Evolutionary conservation across 2,329 filamentous ascomycete species (phyloP).

Genomic region (Torrubiellomyces zombiae): DNA sequence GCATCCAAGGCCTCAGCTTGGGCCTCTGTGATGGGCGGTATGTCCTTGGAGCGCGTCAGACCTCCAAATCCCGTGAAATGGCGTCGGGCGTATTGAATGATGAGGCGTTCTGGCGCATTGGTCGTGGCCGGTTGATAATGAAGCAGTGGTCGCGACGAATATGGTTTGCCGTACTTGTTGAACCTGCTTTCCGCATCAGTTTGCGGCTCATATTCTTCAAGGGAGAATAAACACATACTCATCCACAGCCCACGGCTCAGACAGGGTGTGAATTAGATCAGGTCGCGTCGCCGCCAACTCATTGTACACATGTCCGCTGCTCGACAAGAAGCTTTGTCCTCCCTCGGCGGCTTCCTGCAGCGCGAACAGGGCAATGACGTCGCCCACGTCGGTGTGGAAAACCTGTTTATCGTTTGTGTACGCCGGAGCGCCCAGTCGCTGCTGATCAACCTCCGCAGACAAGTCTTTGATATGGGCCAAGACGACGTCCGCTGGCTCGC

Average conservation of each 20-base stretch:
- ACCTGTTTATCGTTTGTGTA: slow-evolving; percentile 45
- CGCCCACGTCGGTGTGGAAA: slow-evolving; percentile 44
- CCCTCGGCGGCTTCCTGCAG: slow-evolving; percentile 34
- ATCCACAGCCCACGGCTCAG: slow-evolving; percentile 29
- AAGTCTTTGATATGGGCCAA: slow-evolving; percentile 48
- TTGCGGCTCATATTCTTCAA: neutral
- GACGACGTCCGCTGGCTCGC: slow-evolving; percentile 32
- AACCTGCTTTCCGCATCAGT: too few relatives aligned
- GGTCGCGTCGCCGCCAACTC: slow-evolving; percentile 40
- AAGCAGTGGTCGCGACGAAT: slow-evolving; percentile 32
- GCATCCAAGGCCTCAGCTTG: slow-evolving; percentile 36
- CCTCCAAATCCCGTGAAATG: slow-evolving; percentile 40
- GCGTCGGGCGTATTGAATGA: slow-evolving; percentile 44
- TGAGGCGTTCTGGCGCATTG: slow-evolving; percentile 30
- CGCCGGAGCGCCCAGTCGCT: slow-evolving; percentile 36
- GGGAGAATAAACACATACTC: slow-evolving; percentile 15
- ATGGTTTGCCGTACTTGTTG: slow-evolving; percentile 23
- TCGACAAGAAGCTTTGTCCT: slow-evolving; percentile 40
- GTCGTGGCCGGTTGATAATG: slow-evolving; percentile 34
- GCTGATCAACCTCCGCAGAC: slow-evolving; percentile 8
- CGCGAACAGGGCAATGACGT: slow-evolving; percentile 41
- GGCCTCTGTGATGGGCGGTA: slow-evolving; percentile 38
- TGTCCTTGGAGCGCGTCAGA: slow-evolving; percentile 31
- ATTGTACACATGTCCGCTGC: slow-evolving; percentile 45
- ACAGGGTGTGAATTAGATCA: slow-evolving; percentile 40